These are phyloP conservation scores for Marasmius tenuissimus DNA, from an alignment of 1,284 basidiomycete genomes.

Conservation along the genomic window DNA sequence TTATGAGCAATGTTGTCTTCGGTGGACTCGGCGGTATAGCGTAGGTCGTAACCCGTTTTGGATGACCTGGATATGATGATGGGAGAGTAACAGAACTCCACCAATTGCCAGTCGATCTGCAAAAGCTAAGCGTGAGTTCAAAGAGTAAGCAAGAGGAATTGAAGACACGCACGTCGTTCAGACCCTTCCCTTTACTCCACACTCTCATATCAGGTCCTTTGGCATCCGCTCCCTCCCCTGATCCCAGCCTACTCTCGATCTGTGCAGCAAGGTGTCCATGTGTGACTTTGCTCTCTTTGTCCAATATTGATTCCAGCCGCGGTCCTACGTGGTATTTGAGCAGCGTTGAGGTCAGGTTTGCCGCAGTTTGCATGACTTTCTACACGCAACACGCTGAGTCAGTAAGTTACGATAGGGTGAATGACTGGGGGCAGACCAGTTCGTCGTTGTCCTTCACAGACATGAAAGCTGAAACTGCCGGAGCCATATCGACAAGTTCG, in stretches of 20 bases:
- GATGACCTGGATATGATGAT: slow-evolving; percentile 93
- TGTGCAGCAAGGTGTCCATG: slow-evolving; percentile 85
- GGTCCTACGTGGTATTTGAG: slow-evolving; percentile 85
- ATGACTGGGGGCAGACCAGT: slow-evolving; percentile 47
- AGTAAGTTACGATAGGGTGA: slow-evolving; percentile 8
- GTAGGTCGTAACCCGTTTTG: slow-evolving; percentile 82
- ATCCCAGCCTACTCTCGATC: slow-evolving; percentile 86
- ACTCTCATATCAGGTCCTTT: slow-evolving; percentile 89
- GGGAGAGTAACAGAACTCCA: slow-evolving; percentile 93
- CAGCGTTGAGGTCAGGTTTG: slow-evolving; percentile 82
- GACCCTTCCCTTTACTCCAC: slow-evolving; percentile 77
- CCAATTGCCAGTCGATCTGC: slow-evolving; percentile 83
- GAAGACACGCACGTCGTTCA: slow-evolving; percentile 62
- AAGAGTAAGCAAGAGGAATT: background rate
- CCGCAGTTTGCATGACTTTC: slow-evolving; percentile 78
- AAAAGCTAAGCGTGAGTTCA: background rate
- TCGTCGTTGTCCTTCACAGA: slow-evolving; percentile 92
- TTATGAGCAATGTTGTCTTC: slow-evolving; percentile 85
- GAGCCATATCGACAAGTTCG: slow-evolving; percentile 77
- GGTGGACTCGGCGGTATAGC: slow-evolving; percentile 84
- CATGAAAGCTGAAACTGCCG: slow-evolving; percentile 77
- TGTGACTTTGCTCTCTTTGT: slow-evolving; percentile 87
- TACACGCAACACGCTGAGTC: slow-evolving; percentile 29
- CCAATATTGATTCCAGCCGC: slow-evolving; percentile 89
- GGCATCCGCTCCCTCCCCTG: slow-evolving; percentile 70